phyloP scores from a whole-genome alignment of 2,329 filamentous ascomycete genomes.

The Dactylonectria estremocensis region DNA sequence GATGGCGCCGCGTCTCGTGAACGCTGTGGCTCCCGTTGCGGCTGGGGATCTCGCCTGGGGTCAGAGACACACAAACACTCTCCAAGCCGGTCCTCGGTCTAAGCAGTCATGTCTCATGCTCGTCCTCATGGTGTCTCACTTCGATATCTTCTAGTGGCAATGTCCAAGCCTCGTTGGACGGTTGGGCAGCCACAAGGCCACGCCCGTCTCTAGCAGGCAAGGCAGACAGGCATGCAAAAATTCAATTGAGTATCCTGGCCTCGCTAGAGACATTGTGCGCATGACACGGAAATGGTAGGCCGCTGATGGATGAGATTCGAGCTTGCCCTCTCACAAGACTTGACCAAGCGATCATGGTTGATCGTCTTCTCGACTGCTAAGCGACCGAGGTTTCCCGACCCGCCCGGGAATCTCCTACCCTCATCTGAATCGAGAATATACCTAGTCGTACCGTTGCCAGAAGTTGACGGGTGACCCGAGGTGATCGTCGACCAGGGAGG shows the following conservation, averaged over 20 bases:
- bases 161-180: slow-evolving; percentile 35
- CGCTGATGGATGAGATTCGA: not conserved
- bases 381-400: slow-evolving; percentile 37
- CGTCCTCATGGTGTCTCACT: slow-evolving; percentile 36
- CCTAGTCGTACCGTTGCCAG: slow-evolving; percentile 23
- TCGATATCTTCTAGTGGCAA: slow-evolving; percentile 29
- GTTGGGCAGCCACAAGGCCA: slow-evolving; percentile 28
- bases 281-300: slow-evolving; percentile 35
- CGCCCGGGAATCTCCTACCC: slow-evolving; percentile 21
- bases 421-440: slow-evolving; percentile 25
- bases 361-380: slow-evolving; percentile 29
- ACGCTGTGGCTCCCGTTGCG: slow-evolving; percentile 34
- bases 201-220: slow-evolving; percentile 17
- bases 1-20: slow-evolving; percentile 35
- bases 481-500: slow-evolving; percentile 35
- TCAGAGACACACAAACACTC: slow-evolving; percentile 36
- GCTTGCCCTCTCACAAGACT: slow-evolving; percentile 32
- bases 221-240: not conserved
- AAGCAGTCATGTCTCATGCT: slow-evolving; percentile 39
- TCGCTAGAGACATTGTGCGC: slow-evolving; percentile 29
- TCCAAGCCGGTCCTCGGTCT: slow-evolving; percentile 25
- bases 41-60: slow-evolving; percentile 23
- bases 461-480: slow-evolving; percentile 31
- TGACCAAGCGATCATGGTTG: slow-evolving; percentile 35
- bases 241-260: slow-evolving; percentile 22